These are phyloP conservation scores for Porogramme epimiltina DNA, from an alignment of 1,284 basidiomycete genomes.

Conservation along the genomic window DNA sequence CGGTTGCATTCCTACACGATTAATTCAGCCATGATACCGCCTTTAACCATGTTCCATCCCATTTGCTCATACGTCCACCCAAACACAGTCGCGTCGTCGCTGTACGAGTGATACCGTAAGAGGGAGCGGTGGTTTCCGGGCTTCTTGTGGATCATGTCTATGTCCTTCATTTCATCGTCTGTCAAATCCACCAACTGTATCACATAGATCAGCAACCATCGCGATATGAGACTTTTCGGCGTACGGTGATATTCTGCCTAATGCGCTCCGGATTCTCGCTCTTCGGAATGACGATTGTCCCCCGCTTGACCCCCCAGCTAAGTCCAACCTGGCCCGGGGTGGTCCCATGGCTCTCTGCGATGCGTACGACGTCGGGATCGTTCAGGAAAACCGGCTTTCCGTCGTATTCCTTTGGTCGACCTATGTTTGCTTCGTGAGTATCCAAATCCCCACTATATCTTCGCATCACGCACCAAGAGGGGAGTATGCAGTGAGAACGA, in stretches of 20 bases:
- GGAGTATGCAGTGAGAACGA: constrained; percentile 67
- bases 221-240: constrained; percentile 4
- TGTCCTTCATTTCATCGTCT: constrained; percentile 38
- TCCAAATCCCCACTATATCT: background rate
- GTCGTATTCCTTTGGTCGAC: constrained; percentile 21
- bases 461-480: constrained; percentile 50
- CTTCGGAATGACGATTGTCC: constrained; percentile 48
- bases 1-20: too few species aligned
- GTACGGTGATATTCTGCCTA: constrained; percentile 47
- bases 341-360: constrained; percentile 48
- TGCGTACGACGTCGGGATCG: constrained; percentile 37
- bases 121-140: constrained; percentile 51
- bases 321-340: constrained; percentile 54
- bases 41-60: constrained; percentile 48
- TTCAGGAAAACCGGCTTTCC: constrained; percentile 26
- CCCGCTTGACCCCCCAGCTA: constrained; percentile 51
- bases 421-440: constrained; percentile 1
- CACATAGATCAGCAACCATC: background rate
- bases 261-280: constrained; percentile 49
- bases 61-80: constrained; percentile 54
- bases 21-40: constrained; percentile 36
- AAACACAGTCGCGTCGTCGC: constrained; percentile 38
- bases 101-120: constrained; percentile 32
- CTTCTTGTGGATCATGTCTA: constrained; percentile 43
- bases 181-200: constrained; percentile 40